phyloP scores from a whole-genome alignment of 176 grass and related monocot genomes.

The Cocos nucifera region DNA sequence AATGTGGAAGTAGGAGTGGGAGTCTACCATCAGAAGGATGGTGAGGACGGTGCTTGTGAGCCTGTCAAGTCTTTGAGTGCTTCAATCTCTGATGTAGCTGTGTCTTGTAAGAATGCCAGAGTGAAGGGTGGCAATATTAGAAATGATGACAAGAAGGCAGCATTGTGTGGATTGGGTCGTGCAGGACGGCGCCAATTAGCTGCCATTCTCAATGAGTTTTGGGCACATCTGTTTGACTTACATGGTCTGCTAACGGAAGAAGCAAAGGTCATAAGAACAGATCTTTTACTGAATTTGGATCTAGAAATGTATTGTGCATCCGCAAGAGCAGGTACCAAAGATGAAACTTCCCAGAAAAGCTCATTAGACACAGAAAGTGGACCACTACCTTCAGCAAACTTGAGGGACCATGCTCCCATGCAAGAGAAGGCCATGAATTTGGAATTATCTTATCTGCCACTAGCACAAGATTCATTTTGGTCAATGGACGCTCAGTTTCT shows the following conservation, averaged over 20 bases:
- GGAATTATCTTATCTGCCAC: slow-evolving; percentile 64
- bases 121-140: slow-evolving; percentile 38
- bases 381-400: slow-evolving; percentile 28
- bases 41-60: slow-evolving; percentile 24
- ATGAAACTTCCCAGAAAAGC: slow-evolving; percentile 38
- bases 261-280: slow-evolving; percentile 53
- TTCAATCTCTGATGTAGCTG: slow-evolving; percentile 34
- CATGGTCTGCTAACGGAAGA: slow-evolving; percentile 79
- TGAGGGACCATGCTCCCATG: slow-evolving; percentile 28
- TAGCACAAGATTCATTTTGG: slow-evolving; percentile 46
- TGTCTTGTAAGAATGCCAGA: slow-evolving; percentile 43
- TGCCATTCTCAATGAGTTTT: slow-evolving; percentile 82
- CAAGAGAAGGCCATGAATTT: slow-evolving; percentile 29
- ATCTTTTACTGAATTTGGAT: slow-evolving; percentile 64
- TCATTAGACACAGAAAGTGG: slow-evolving; percentile 32
- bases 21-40: slow-evolving; percentile 29
- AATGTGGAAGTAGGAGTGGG: slow-evolving; percentile 42
- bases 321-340: slow-evolving; percentile 19
- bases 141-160: slow-evolving; percentile 50
- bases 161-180: slow-evolving; percentile 79
- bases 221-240: slow-evolving; percentile 89
- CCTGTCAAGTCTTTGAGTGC: slow-evolving; percentile 30
- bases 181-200: slow-evolving; percentile 74
- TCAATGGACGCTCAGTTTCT: slow-evolving; percentile 28
- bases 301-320: slow-evolving; percentile 45